phyloP scores from a whole-genome alignment of 192 early-diverging fungal species.

The Coemansia sp. region DNA sequence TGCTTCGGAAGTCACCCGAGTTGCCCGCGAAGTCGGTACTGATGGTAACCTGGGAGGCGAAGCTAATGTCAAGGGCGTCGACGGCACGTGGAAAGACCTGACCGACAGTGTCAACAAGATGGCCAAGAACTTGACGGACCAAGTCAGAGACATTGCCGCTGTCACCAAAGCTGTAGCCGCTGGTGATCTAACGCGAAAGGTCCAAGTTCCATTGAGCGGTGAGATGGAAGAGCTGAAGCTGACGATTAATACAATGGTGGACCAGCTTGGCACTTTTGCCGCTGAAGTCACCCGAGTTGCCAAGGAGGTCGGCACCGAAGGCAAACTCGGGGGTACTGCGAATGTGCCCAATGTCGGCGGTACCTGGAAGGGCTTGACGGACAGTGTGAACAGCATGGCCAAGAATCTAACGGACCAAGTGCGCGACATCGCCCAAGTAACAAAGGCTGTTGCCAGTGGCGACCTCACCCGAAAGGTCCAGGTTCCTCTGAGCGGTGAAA shows the following conservation, averaged over 20 bases:
- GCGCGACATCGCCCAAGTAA: slow-evolving; percentile 46
- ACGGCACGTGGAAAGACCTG: slow-evolving; percentile 57
- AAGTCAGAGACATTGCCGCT: slow-evolving; percentile 58
- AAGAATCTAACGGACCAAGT: slow-evolving; percentile 62
- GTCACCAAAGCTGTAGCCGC: slow-evolving; percentile 64
- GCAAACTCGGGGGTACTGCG: slow-evolving; percentile 63
- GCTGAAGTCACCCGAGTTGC: slow-evolving; percentile 65
- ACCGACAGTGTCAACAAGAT: slow-evolving; percentile 64
- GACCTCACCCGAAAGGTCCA: background rate
- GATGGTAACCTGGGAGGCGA: slow-evolving; percentile 59
- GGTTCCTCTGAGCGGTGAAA: background rate
- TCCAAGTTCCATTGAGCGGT: slow-evolving; percentile 57
- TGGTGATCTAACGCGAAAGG: slow-evolving; percentile 57
- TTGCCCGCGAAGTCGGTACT: slow-evolving; percentile 58
- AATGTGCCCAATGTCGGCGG: slow-evolving; percentile 60
- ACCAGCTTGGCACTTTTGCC: slow-evolving; percentile 59
- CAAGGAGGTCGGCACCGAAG: slow-evolving; percentile 66
- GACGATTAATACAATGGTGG: slow-evolving; percentile 68
- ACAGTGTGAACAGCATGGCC: slow-evolving; percentile 67
- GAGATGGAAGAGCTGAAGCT: slow-evolving; percentile 60
- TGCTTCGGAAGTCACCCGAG: slow-evolving; percentile 55
- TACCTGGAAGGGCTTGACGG: slow-evolving; percentile 64
- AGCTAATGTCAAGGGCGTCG: slow-evolving; percentile 54
- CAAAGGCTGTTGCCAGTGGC: background rate
- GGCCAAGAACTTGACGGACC: slow-evolving; percentile 62